Evolutionary conservation across 345 rosid species (phyloP).

Genomic region (Moringa oleifera): DNA sequence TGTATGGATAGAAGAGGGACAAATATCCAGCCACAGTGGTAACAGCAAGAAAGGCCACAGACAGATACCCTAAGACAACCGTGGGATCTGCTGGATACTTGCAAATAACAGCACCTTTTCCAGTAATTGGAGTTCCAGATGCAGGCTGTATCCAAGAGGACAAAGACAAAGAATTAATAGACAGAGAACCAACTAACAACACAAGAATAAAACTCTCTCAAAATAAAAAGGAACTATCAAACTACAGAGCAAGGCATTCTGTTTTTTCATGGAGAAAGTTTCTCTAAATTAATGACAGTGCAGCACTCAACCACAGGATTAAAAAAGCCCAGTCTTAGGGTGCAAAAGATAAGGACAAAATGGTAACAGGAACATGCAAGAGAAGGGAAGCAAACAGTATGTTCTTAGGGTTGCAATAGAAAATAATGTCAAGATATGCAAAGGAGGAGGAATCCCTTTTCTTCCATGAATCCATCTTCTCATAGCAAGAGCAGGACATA

Average conservation of each 20-base stretch:
- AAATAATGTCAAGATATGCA: too few species aligned
- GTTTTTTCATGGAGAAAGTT: too few species aligned
- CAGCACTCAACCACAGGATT: too few species aligned
- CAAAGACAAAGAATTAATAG: conserved; percentile 10
- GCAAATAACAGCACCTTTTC: conserved; percentile 67
- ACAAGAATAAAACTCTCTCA: not conserved
- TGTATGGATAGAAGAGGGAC: conserved; percentile 69
- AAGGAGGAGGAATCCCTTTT: not conserved
- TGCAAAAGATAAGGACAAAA: too few species aligned
- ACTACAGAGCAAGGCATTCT: too few species aligned
- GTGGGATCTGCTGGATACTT: conserved; percentile 78
- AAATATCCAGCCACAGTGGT: conserved; percentile 47
- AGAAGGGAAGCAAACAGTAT: not conserved
- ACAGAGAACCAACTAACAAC: not conserved
- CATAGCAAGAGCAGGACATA: too few species aligned
- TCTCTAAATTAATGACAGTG: too few species aligned
- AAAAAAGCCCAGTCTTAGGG: too few species aligned
- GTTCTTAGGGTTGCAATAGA: too few species aligned
- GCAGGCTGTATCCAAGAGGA: conserved; percentile 46
- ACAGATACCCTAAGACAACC: conserved; percentile 58
- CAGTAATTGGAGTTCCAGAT: conserved; percentile 53
- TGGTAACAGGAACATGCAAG: not conserved
- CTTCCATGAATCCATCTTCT: too few species aligned
- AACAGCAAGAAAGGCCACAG: conserved; percentile 52
- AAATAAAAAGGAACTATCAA: not conserved